phyloP scores from a whole-genome alignment of 2,329 filamentous ascomycete genomes.

The Alternaria viburni region DNA sequence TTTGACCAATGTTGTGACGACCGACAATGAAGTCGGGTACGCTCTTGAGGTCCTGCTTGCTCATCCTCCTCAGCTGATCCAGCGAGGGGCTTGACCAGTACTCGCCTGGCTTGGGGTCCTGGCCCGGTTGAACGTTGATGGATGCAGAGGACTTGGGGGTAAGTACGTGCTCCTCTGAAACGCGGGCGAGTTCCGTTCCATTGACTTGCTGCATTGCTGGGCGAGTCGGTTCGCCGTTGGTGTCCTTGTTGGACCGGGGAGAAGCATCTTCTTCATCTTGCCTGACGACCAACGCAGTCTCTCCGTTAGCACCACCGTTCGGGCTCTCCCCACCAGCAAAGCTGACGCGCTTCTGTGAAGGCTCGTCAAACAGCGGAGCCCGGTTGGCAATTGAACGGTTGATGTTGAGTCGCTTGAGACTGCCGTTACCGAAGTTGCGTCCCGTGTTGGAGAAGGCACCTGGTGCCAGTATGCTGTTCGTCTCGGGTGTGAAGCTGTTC shows the following conservation, averaged over 20 bases:
- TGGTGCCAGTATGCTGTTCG: conserved; percentile 84
- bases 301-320: conserved; percentile 51
- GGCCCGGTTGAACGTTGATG: conserved; percentile 33
- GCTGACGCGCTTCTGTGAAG: conserved; percentile 76
- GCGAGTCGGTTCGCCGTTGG: conserved; percentile 46
- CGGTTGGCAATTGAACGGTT: conserved; percentile 76
- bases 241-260: conserved; percentile 59
- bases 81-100: conserved; percentile 87
- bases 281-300: conserved; percentile 58
- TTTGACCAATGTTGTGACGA: conserved; percentile 78
- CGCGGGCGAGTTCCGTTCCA: conserved; percentile 77
- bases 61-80: conserved; percentile 79
- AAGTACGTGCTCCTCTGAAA: conserved; percentile 71
- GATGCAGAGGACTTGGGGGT: conserved; percentile 44
- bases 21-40: conserved; percentile 81
- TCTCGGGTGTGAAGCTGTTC: conserved; percentile 79
- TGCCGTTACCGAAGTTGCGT: conserved; percentile 50
- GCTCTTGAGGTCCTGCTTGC: conserved; percentile 75
- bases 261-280: conserved; percentile 58
- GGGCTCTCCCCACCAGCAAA: conserved; percentile 70
- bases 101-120: conserved; percentile 68
- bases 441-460: conserved; percentile 78
- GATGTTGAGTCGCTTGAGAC: conserved; percentile 90
- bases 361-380: conserved; percentile 64
- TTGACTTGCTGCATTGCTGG: conserved; percentile 75